These are phyloP conservation scores for Capsaspora owczarzaki DNA, from an alignment of 78 protist species.

Conservation along the genomic window DNA sequence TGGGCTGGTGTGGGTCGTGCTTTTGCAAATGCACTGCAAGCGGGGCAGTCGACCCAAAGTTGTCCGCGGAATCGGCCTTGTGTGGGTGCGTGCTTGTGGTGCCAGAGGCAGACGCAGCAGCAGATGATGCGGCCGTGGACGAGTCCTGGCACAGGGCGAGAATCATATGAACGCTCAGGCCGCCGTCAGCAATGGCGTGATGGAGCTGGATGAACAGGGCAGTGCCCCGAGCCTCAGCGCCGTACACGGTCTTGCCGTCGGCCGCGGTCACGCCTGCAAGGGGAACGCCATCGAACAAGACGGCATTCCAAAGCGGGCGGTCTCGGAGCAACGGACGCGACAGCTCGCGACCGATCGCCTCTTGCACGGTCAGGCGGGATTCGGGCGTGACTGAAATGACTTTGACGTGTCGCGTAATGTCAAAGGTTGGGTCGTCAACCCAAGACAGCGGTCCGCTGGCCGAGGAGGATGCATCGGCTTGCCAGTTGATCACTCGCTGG, in stretches of 20 bases:
- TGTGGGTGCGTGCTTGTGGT: too few species aligned
- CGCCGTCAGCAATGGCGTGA: constrained; percentile 1
- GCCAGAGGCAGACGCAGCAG: too few species aligned
- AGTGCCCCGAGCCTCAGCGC: too few species aligned
- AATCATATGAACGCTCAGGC: background rate
- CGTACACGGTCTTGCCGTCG: background rate
- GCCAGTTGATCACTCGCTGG: too few species aligned
- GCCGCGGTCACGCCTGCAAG: background rate
- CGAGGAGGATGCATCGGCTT: too few species aligned
- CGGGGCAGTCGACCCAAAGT: background rate
- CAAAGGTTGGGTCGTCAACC: background rate
- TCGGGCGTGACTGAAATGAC: background rate
- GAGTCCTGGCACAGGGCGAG: too few species aligned
- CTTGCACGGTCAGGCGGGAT: background rate
- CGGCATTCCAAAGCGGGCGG: background rate
- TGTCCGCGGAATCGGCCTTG: too few species aligned
- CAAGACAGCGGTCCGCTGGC: background rate
- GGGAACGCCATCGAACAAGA: background rate
- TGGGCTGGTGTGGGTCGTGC: background rate
- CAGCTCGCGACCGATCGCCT: background rate
- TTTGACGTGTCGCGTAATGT: background rate
- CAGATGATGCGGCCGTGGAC: too few species aligned
- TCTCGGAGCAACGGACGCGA: background rate
- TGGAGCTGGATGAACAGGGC: background rate
- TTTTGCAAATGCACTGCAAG: background rate